Base-by-base conservation (phyloP, 805 yeast genomes). In the Lachancea sp. region DNA sequence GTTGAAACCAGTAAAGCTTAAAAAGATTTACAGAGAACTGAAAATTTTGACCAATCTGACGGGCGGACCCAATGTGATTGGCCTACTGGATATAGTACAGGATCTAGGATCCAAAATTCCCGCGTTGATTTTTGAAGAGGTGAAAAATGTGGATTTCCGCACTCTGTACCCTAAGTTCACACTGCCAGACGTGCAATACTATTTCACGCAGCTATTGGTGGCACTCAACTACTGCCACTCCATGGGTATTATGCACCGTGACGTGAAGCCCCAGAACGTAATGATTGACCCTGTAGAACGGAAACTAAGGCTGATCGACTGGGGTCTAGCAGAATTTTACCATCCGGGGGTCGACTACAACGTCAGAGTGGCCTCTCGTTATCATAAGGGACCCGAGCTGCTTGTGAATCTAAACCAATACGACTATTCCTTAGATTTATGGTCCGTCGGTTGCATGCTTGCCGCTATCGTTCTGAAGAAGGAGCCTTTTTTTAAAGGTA, bases 321-420 rank as follows among this genome's bases (percentile, higher is more conserved):
- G 96, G 96, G 96, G 96, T 13, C 69, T 89, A 49, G 96, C 96
- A 7, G 96, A 89, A 63, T 89, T 85, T 60, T 89, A 89, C 65
- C 96, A 89, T 60, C 82, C 85, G 2, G 93, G 91, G 4, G 85
- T 84, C 41, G 95, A 87, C 54, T 89, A 86, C 67, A 89, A 89
- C 58, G 95, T 87, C 18, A 75, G 96, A 49, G 96, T 89, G 30
- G 96, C 96, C 0, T 84, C 95, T 5, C 77, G 96, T 49, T 88
- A 86, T 66, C 88, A 83, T 67, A 89, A 89, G 68, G 96, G 95
- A 9, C 96, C 96, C 1, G 96, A 89, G 67, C 71, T 89, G 53
- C 72, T 89, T 47, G 87, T 89, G 9, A 89, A 89, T 60, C 75
- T 79, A 56, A 82, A 86, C 54, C 81, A 78, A 60, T 89, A 89